Conservation (phyloP, 495 filamentous ascomycete species). For the Neurospora sp. region DNA sequence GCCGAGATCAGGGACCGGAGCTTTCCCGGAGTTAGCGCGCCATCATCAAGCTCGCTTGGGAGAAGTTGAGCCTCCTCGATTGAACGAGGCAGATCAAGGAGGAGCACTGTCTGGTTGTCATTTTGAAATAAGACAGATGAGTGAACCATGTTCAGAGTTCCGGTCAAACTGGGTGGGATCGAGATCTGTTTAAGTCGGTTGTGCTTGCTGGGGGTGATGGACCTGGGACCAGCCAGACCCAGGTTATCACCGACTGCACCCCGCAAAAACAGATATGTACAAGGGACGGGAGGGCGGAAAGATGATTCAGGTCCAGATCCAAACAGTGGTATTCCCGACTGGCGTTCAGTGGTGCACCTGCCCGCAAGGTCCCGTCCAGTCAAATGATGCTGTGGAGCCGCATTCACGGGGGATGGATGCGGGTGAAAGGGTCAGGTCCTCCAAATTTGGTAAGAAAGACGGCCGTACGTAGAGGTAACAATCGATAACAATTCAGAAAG, state of each 20-base stretch:
- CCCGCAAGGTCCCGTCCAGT: neutral
- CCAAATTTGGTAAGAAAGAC: neutral
- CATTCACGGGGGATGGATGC: neutral
- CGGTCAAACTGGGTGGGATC: neutral
- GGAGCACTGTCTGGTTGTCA: constrained; percentile 20
- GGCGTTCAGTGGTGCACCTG: neutral
- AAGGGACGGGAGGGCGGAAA: neutral
- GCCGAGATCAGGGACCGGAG: constrained; percentile 27
- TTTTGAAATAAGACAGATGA: constrained; percentile 35
- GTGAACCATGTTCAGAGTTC: constrained; percentile 1
- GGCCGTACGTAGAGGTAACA: neutral
- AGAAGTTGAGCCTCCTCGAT: constrained; percentile 36
- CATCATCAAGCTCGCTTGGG: constrained; percentile 12
- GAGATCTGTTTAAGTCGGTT: neutral
- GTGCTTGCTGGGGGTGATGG: neutral
- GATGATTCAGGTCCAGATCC: neutral
- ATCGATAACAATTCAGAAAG: neutral
- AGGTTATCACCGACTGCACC: neutral
- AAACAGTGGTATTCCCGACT: neutral
- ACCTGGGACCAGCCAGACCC: neutral
- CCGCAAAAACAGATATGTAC: neutral
- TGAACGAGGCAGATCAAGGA: constrained; percentile 37
- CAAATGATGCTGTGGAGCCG: neutral
- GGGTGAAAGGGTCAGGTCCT: neutral
- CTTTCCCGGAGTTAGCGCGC: constrained; percentile 6